phyloP scores from a whole-genome alignment of 768 basidiomycete genomes.

The Favolaschia claudopus region DNA sequence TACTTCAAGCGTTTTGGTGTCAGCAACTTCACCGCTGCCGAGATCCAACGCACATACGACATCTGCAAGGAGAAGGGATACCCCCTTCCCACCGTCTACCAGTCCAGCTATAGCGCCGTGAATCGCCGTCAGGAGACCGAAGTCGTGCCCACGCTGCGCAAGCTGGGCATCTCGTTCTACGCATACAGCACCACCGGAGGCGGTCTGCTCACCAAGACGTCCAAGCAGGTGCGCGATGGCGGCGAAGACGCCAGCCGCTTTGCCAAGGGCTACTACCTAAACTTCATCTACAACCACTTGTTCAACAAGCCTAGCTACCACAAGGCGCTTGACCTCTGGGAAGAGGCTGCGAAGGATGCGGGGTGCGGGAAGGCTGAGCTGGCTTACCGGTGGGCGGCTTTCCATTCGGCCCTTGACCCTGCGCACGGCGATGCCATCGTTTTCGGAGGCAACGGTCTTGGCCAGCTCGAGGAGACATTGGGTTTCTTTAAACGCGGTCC shows the following conservation, averaged over 20 bases:
- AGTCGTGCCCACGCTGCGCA: neutral
- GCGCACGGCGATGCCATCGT: neutral
- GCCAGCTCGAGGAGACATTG: too few relatives aligned
- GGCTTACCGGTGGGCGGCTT: neutral
- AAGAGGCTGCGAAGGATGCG: too few relatives aligned
- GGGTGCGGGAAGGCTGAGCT: neutral
- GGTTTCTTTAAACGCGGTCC: too few relatives aligned
- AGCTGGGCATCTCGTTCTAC: neutral
- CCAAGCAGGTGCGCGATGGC: neutral
- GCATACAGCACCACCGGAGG: neutral
- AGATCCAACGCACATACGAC: neutral
- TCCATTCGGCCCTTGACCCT: neutral
- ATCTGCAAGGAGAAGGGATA: slow-evolving; percentile 3
- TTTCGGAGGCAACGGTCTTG: too few relatives aligned
- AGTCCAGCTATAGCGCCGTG: neutral
- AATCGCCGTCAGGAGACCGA: neutral
- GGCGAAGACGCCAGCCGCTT: neutral
- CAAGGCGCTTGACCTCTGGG: too few relatives aligned
- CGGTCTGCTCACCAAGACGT: neutral
- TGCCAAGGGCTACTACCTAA: neutral
- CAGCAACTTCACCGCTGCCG: neutral
- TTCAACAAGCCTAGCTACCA: too few relatives aligned
- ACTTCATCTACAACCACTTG: neutral
- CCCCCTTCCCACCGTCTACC: slow-evolving; percentile 3
- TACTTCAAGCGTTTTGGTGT: neutral